Percentiles rank a stretch among this genome's conserved stretches.
These are phyloP conservation scores for Tetrapisispora nanseiensis DNA, from an alignment of 805 yeast species.

Conservation along the genomic window DNA sequence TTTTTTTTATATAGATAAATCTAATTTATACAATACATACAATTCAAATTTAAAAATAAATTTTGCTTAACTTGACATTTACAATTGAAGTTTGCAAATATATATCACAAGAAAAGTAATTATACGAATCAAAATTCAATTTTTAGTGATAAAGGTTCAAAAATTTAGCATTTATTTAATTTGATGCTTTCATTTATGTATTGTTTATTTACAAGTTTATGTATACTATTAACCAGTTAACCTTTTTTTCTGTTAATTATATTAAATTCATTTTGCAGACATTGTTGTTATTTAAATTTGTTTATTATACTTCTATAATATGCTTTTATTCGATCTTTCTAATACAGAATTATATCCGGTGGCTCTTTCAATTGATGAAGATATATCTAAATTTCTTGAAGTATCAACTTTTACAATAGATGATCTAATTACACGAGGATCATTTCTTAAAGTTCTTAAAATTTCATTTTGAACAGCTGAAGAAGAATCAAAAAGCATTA, in stretches of 20 bases:
- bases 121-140: too few relatives aligned
- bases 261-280: too few relatives aligned
- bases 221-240: too few relatives aligned
- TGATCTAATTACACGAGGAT: conserved; percentile 84
- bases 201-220: conserved; percentile 1
- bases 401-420: conserved; percentile 57
- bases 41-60: too few relatives aligned
- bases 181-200: background rate
- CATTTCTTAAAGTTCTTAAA: conserved; percentile 66
- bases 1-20: background rate
- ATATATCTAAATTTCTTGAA: conserved; percentile 42
- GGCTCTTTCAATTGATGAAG: conserved; percentile 45
- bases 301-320: background rate
- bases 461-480: conserved; percentile 82
- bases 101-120: too few relatives aligned
- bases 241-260: too few relatives aligned
- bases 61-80: too few relatives aligned
- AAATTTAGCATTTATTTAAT: background rate
- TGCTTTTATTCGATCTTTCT: conserved; percentile 8
- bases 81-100: too few relatives aligned
- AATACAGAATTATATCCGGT: conserved; percentile 22
- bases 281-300: too few relatives aligned
- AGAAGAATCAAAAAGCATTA: conserved; percentile 79
- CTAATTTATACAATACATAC: too few relatives aligned
- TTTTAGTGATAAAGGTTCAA: background rate